A percentile compares a stretch with the other conserved stretches of the same genome.
These are phyloP conservation scores for Quercus agrifolia DNA, from an alignment of 306 rosid genomes.

Conservation along the genomic window DNA sequence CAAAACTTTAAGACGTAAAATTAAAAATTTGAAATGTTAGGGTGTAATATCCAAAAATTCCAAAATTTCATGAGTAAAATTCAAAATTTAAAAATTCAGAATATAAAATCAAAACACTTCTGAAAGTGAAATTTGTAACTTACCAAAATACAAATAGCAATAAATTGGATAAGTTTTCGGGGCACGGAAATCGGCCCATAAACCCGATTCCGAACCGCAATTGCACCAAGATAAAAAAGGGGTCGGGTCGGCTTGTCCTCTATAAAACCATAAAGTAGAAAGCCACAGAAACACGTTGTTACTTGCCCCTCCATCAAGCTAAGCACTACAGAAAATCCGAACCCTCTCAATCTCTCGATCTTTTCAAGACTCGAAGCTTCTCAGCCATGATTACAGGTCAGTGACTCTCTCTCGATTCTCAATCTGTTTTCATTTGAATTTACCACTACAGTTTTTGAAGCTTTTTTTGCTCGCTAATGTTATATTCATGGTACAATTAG, in stretches of 20 bases:
- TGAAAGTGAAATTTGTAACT: too few relatives aligned
- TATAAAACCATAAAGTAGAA: conserved; percentile 15
- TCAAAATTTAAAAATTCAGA: accelerated
- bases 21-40: too few relatives aligned
- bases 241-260: conserved; percentile 15
- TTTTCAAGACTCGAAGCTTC: conserved; percentile 19
- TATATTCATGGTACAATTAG: background rate
- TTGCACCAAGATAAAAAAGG: background rate
- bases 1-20: too few relatives aligned
- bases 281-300: conserved; percentile 15
- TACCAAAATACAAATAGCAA: too few relatives aligned
- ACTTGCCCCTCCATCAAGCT: conserved; percentile 75
- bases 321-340: conserved; percentile 23
- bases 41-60: too few relatives aligned
- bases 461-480: background rate
- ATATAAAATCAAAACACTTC: too few relatives aligned
- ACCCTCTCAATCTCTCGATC: conserved; percentile 22
- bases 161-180: background rate
- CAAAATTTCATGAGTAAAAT: accelerated
- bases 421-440: background rate
- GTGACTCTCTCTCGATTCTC: conserved; percentile 21
- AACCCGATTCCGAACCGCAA: too few relatives aligned
- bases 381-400: conserved; percentile 75
- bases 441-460: background rate
- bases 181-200: background rate